These are phyloP conservation scores for Elsinoe necatrix DNA, from an alignment of 2,329 filamentous ascomycete species.

Conservation along the genomic window DNA sequence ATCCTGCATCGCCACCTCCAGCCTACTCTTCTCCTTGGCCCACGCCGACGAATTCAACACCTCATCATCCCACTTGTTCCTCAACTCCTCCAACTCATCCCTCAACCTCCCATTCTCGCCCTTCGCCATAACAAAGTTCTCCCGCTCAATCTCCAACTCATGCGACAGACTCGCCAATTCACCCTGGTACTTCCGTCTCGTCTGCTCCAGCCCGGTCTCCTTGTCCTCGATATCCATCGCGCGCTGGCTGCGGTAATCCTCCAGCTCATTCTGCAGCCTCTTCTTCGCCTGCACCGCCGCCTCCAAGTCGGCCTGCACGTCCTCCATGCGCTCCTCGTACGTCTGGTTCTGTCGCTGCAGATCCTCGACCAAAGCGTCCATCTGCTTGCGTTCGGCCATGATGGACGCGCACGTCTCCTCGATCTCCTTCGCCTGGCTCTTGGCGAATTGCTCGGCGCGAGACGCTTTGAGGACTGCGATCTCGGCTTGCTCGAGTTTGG, in stretches of 20 bases:
- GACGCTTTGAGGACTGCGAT: conserved; percentile 88
- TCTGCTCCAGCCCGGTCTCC: conserved; percentile 92
- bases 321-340: conserved; percentile 83
- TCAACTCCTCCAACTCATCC: conserved; percentile 91
- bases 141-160: conserved; percentile 86
- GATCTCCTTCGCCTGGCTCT: conserved; percentile 77
- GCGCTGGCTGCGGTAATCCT: conserved; percentile 90
- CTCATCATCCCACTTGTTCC: conserved; percentile 97
- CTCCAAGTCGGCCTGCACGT: conserved; percentile 82
- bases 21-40: conserved; percentile 92
- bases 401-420: conserved; percentile 85
- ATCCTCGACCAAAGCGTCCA: conserved; percentile 80
- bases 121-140: conserved; percentile 76
- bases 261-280: conserved; percentile 89
- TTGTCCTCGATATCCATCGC: conserved; percentile 97
- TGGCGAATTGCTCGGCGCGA: conserved; percentile 89
- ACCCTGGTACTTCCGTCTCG: conserved; percentile 90
- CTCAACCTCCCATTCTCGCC: conserved; percentile 78
- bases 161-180: conserved; percentile 84
- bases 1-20: conserved; percentile 83
- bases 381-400: conserved; percentile 85
- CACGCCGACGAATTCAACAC: conserved; percentile 95
- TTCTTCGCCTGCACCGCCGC: conserved; percentile 82
- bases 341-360: conserved; percentile 82
- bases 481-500: conserved; percentile 92